These are phyloP conservation scores for Aspergillus wentii DNA, from an alignment of 495 filamentous ascomycete genomes.

Conservation along the genomic window DNA sequence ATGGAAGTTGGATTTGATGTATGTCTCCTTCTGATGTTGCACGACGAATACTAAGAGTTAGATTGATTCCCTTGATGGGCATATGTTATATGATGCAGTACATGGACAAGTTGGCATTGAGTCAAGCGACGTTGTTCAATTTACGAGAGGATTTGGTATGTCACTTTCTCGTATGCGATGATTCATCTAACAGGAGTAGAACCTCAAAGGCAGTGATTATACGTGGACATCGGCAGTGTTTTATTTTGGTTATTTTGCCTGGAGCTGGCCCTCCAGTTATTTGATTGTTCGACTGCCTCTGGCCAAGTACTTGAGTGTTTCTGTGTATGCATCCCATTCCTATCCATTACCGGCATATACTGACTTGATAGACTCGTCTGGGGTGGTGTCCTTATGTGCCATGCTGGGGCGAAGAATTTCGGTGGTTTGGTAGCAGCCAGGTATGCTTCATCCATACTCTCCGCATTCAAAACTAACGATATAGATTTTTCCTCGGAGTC, in stretches of 20 bases:
- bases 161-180: neutral
- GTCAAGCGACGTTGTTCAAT: slow-evolving; percentile 49
- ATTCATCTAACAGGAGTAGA: slow-evolving; percentile 8
- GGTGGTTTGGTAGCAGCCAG: slow-evolving; percentile 43
- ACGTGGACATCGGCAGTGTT: slow-evolving; percentile 46
- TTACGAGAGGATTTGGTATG: slow-evolving; percentile 34
- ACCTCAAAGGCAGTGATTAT: slow-evolving; percentile 38
- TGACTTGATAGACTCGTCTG: slow-evolving; percentile 35
- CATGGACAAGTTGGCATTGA: slow-evolving; percentile 55
- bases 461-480: neutral
- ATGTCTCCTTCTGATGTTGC: too few relatives aligned
- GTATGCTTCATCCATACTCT: neutral
- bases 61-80: slow-evolving; percentile 48
- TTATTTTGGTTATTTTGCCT: slow-evolving; percentile 48
- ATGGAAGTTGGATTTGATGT: slow-evolving; percentile 32
- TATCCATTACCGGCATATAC: too few relatives aligned
- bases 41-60: too few relatives aligned
- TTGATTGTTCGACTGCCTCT: slow-evolving; percentile 53
- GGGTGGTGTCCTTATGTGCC: slow-evolving; percentile 30
- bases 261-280: slow-evolving; percentile 49
- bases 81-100: slow-evolving; percentile 47
- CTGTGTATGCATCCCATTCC: slow-evolving; percentile 21
- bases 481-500: slow-evolving; percentile 48
- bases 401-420: slow-evolving; percentile 46
- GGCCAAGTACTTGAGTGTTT: slow-evolving; percentile 43